Conservation (phyloP, 2,329 filamentous ascomycete species). For the Pseudogymnoascus sp. region DNA sequence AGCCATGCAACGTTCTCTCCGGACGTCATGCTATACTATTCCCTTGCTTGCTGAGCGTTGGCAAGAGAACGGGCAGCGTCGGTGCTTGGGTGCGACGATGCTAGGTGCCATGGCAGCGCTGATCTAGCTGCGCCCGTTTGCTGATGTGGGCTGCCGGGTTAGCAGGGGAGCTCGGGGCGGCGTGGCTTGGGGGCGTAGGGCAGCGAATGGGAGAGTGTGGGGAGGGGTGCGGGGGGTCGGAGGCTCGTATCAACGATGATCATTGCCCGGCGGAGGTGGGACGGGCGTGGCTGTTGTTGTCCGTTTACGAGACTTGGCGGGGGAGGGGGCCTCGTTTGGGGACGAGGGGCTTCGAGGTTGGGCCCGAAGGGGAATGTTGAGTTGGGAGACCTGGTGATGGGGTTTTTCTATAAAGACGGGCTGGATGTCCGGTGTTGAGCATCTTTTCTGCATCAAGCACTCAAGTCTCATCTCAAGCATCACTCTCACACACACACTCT, state of each 20-base stretch:
- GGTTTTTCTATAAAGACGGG: background rate
- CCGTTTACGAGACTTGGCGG: background rate
- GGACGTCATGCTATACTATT: background rate
- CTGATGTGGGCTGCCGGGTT: background rate
- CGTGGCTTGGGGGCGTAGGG: background rate
- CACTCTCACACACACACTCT: background rate
- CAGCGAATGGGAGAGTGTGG: background rate
- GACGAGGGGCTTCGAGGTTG: background rate
- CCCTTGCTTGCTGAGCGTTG: background rate
- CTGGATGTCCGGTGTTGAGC: background rate
- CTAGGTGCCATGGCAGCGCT: background rate
- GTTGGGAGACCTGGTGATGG: background rate
- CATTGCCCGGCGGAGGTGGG: background rate
- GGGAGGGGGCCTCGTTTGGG: background rate
- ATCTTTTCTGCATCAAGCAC: background rate
- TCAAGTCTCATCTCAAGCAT: background rate
- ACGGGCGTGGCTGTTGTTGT: background rate
- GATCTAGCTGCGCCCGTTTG: background rate
- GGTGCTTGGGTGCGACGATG: background rate
- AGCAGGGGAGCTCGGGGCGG: background rate
- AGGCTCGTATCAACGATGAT: background rate
- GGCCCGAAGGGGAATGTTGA: background rate
- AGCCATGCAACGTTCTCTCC: background rate
- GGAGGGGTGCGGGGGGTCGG: background rate
- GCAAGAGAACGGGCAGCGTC: background rate